phyloP scores from a whole-genome alignment of 73 alveolate genomes.

The Blepharisma japonicum region DNA sequence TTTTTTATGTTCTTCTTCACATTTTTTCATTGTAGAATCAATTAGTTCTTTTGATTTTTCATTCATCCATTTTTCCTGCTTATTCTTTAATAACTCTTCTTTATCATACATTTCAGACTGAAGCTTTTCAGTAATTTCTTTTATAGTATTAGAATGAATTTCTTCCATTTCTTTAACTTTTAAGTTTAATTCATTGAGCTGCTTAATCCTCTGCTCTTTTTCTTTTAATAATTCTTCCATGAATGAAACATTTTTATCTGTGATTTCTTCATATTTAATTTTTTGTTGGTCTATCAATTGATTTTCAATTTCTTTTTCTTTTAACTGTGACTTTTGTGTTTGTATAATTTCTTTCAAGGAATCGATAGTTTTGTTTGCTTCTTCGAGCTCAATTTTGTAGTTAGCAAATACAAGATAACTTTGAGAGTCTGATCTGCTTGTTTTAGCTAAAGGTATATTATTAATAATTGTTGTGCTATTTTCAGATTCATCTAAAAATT shows the following conservation, averaged over 20 bases:
- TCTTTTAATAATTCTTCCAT: slow-evolving; percentile 64
- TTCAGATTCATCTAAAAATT: too few relatives aligned
- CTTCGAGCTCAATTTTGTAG: slow-evolving; percentile 18
- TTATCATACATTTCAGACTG: slow-evolving; percentile 77
- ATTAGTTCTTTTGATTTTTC: slow-evolving; percentile 89
- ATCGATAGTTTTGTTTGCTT: neutral
- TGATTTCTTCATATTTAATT: slow-evolving; percentile 48
- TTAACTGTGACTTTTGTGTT: neutral
- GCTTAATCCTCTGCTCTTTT: slow-evolving; percentile 52
- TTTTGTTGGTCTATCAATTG: neutral
- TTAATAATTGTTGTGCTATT: too few relatives aligned
- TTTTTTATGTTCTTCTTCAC: slow-evolving; percentile 90
- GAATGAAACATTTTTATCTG: slow-evolving; percentile 53
- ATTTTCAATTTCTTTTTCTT: neutral
- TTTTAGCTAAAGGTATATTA: too few relatives aligned
- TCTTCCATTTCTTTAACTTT: slow-evolving; percentile 69
- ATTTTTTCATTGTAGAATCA: slow-evolving; percentile 77
- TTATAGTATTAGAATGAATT: slow-evolving; percentile 55
- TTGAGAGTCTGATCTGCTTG: too few relatives aligned
- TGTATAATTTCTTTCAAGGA: slow-evolving; percentile 10
- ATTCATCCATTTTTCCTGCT: slow-evolving; percentile 92
- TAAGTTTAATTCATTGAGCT: slow-evolving; percentile 53
- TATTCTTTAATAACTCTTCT: slow-evolving; percentile 86
- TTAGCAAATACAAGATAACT: neutral
- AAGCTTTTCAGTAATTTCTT: slow-evolving; percentile 63